Base-by-base conservation (phyloP, 2,329 filamentous ascomycete species). In the Cladosporium sp. region DNA sequence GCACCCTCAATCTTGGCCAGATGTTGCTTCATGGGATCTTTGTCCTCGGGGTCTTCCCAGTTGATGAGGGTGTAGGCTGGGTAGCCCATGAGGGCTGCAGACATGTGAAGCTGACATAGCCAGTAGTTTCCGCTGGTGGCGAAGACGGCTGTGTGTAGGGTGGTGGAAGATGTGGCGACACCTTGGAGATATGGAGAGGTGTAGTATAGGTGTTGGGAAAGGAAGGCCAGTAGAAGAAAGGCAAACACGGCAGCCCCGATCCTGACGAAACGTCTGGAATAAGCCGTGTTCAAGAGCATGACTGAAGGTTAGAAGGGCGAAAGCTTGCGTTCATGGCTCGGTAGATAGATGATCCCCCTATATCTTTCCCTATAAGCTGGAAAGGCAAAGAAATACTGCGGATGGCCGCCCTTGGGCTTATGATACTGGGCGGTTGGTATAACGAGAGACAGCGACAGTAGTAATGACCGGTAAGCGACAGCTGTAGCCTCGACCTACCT, bases 31-130 rank as follows among this genome's bases (percentile, higher is more conserved):
- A 67, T 63, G 7, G 69, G 63, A 63, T 67, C 47, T n/a, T 35
- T 15, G 11, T 43, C 54, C 30, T 58, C 58, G 58, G 55, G 19
- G 46, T 56, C 57, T 33, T 57, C 63, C 58, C 75, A 75, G 39
- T 73, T 72, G 53, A 82, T 67, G 27, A 80, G 59, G 1, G 75
- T 79, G 4, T 79, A 76, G 11, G 78, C 74, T 11, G 80, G 80
- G 47, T 81, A 83, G 52, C 77, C 73, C 35, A 82, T 66, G n/a
- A 82, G 69, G 64, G 79, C 78, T 1, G 78, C 74, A 2, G 78
- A 80, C 8, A 80, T 67, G 8, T 80, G 60, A 1, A 77, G 76
- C 55, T 77, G 78, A 68, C 80, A 83, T 33, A 82, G 70, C 13
- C 73, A 69, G 16, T 70, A 56, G 29, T 72, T 75, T 32, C 70